These are phyloP conservation scores for Papiliotrema terrestris DNA, from an alignment of 1,284 basidiomycete species.

Conservation along the genomic window DNA sequence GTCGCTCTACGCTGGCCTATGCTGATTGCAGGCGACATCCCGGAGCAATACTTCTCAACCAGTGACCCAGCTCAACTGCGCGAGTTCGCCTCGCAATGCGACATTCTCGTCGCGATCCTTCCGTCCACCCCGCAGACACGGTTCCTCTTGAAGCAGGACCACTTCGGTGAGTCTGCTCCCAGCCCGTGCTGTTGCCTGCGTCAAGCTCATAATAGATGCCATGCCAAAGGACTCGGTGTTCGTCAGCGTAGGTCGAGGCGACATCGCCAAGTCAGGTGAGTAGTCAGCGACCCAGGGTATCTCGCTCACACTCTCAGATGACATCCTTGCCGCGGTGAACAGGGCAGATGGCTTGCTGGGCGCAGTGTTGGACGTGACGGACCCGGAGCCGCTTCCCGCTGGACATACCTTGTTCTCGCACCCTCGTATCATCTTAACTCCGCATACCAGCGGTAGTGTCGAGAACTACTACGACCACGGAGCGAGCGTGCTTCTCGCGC, in stretches of 20 bases:
- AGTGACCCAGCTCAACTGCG: slow-evolving; percentile 29
- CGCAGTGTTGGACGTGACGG: slow-evolving; percentile 47
- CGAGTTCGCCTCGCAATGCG: slow-evolving; percentile 33
- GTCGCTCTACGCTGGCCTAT: background rate
- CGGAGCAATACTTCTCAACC: slow-evolving; percentile 40
- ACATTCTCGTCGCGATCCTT: slow-evolving; percentile 42
- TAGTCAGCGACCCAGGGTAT: background rate
- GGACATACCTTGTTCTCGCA: slow-evolving; percentile 42
- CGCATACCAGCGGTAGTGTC: slow-evolving; percentile 41
- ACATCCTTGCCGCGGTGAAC: slow-evolving; percentile 32
- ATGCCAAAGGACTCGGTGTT: slow-evolving; percentile 40
- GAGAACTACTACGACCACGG: slow-evolving; percentile 37
- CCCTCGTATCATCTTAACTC: slow-evolving; percentile 40
- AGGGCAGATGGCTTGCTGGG: slow-evolving; percentile 25
- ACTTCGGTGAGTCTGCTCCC: slow-evolving; percentile 32
- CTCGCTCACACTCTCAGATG: slow-evolving; percentile 22
- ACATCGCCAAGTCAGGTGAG: slow-evolving; percentile 38
- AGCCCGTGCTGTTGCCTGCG: background rate
- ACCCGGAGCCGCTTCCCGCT: slow-evolving; percentile 47
- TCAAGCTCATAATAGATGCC: slow-evolving; percentile 11
- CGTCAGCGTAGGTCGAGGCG: slow-evolving; percentile 48
- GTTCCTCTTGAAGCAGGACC: slow-evolving; percentile 34
- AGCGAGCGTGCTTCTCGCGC: slow-evolving; percentile 45
- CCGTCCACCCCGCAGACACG: slow-evolving; percentile 40
- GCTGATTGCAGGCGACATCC: slow-evolving; percentile 28